Base-by-base conservation (phyloP, 2,329 filamentous ascomycete species). In the Penicillium corylophilum region DNA sequence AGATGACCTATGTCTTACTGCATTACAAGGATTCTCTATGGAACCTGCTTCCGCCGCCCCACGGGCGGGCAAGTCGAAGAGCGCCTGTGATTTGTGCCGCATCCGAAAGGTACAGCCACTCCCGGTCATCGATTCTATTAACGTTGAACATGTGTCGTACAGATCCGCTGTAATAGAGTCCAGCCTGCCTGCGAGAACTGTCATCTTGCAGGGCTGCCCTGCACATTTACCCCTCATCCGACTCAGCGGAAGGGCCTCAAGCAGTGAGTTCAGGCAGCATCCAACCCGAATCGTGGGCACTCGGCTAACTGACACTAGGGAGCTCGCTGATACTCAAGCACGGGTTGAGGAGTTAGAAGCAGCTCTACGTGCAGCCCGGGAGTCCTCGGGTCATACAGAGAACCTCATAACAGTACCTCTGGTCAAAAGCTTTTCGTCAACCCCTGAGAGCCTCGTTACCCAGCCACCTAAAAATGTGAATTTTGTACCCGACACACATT, bases 141-240 rank as follows among this genome's bases (percentile, higher is more conserved):
- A 18, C 18, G 31, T 9, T n/a, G 4, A 16, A 46, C 13, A 29
- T 26, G 29, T 24, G 16, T 31, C 38, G 1, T 40, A 41, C 40
- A 66, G 64, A 66, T 66, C 26, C 60, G 61, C 29, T 66, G 64
- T 48, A 60, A 66, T 40, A 54, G 49, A 38, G 60, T 44, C 4
- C 55, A 60, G 16, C 63, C 64, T 18, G 53, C 56, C 23, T 66
- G 64, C 16, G 64, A 66, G 18, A 61, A 56, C 7, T 66, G 64
- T 39, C 45, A 49, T 23, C 31, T 63, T 22, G 59, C 55, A 13
- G 50, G 57, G 1, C 44, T 60, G 1, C 55, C 50, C 12, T 66
- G 64, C 46, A 55, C 49, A 4, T 63, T 65, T 20, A 60, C 62
- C 7, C 54, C 48, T 9, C 44, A 26, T 12, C 18, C 50, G 16